Percentiles rank a stretch among this genome's conserved stretches.
These are phyloP conservation scores for Dactylis glomerata DNA, from an alignment of 176 grass and related monocot genomes.

Conservation along the genomic window DNA sequence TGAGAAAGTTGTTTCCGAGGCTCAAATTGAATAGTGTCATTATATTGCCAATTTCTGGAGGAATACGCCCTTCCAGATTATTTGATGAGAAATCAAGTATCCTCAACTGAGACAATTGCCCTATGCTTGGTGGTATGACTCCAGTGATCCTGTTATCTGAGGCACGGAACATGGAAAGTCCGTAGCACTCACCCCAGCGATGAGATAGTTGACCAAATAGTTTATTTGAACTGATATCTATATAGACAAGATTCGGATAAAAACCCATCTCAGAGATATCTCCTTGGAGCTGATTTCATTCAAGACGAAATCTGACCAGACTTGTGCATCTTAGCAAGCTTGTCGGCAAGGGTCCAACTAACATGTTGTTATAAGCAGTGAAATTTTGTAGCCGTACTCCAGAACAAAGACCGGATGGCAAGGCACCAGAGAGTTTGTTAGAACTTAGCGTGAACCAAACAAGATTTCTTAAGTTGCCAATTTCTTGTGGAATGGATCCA, in stretches of 20 bases:
- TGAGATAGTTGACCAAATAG: background rate
- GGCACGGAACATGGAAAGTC: background rate
- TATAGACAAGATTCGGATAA: background rate
- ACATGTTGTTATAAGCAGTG: background rate
- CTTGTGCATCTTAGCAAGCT: background rate
- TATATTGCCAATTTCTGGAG: background rate
- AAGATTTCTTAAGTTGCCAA: background rate
- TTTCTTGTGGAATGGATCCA: background rate
- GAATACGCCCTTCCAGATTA: background rate
- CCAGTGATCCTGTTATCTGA: background rate
- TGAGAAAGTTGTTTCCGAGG: background rate
- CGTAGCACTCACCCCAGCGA: background rate
- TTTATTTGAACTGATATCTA: conserved; percentile 7
- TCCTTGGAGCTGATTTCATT: background rate
- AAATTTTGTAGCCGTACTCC: background rate
- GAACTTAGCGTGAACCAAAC: background rate
- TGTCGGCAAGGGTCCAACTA: background rate
- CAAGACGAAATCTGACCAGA: background rate
- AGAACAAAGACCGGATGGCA: background rate
- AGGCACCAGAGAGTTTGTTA: background rate
- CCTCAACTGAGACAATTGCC: background rate
- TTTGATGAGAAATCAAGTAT: background rate
- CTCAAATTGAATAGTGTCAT: background rate
- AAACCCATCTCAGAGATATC: background rate
- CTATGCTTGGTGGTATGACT: conserved; percentile 7